Conservation (phyloP, 2,329 filamentous ascomycete species). For the Didymella keratinophila region DNA sequence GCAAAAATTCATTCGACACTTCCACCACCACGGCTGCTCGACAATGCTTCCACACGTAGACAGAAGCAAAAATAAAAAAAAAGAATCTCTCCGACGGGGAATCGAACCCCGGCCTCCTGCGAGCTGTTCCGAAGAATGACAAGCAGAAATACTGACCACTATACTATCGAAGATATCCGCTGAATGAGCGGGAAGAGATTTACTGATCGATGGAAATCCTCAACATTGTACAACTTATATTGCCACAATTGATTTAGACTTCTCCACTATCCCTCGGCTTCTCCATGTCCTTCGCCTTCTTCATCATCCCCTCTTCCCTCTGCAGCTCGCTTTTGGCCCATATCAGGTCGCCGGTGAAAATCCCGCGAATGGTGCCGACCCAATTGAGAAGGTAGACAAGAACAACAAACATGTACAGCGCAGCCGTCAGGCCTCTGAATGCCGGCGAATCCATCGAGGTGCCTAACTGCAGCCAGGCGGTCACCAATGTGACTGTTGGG, state of each 20-base stretch:
- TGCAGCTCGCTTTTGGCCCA: slow-evolving; percentile 19
- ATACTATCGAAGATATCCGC: not conserved
- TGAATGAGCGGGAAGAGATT: not conserved
- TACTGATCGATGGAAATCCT: not conserved
- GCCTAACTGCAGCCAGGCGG: slow-evolving; percentile 15
- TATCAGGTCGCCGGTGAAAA: slow-evolving; percentile 7
- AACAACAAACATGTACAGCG: slow-evolving; percentile 8
- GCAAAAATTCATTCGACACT: too few relatives aligned
- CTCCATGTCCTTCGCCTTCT: slow-evolving; percentile 14
- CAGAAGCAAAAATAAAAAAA: too few relatives aligned
- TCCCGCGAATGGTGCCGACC: slow-evolving; percentile 9
- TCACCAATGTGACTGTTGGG: slow-evolving; percentile 11
- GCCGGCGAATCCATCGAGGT: slow-evolving; percentile 11
- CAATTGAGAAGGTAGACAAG: slow-evolving; percentile 11
- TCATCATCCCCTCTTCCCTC: slow-evolving; percentile 14
- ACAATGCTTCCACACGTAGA: too few relatives aligned
- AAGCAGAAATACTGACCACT: slow-evolving; percentile 2
- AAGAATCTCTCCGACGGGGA: slow-evolving; percentile 21
- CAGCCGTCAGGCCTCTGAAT: slow-evolving; percentile 13
- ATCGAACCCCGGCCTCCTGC: slow-evolving; percentile 23
- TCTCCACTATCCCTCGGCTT: not conserved
- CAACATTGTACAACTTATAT: not conserved
- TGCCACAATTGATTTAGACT: not conserved
- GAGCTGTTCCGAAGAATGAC: slow-evolving; percentile 1
- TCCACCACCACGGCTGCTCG: too few relatives aligned